Evolutionary conservation across 2,329 filamentous ascomycete species (phyloP), one percentile per base, ranked within the genome.

Genomic region (Fusarium palustre): DNA sequence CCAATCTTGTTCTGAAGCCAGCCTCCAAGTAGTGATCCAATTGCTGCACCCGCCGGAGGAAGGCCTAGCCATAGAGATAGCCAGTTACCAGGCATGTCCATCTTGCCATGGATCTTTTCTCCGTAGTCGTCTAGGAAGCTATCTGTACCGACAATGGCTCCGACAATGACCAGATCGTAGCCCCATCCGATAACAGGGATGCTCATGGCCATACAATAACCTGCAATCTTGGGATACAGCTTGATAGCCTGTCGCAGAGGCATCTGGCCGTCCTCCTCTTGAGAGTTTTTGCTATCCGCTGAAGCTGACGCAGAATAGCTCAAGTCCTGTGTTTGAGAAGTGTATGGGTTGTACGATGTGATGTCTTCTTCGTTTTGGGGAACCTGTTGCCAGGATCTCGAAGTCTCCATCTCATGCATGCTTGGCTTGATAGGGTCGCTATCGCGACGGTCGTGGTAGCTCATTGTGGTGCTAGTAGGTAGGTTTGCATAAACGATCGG

Each of bases 181-280:
- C 76, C 76, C 76, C 75, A 77, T n/a, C 76, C 76, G 18, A 77
- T 56, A 5, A 78, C 62, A 8, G 74, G 69, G 4, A 77, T 59
- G 3, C 74, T 69, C 46, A 78, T 69, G 15, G 61, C 70, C 3
- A 78, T 49, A 12, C 73, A 76, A 31, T 75, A 77, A 0, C 45
- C 66, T 6, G 70, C 68, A 2, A 78, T 49, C 16, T 74, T 77
- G 18, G 76, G 76, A 25, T 77, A 76, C 1, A 39, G 54, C 18
- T 66, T 70, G 0, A 77, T 64, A 13, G 75, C 75, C 38, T 76
- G 56, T 0, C 76, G 64, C 0, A 78, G 57, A 0, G 73, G 69
- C 15, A 78, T 53, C 1, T 74, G 68, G 1, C 66, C 54, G 2
- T 75, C 38, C 1, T 65, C 55, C 3, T 63, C 36, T n/a, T 42